Base-by-base conservation (phyloP, 169 alveolate genomes). In the Sarcocystis neurona region DNA sequence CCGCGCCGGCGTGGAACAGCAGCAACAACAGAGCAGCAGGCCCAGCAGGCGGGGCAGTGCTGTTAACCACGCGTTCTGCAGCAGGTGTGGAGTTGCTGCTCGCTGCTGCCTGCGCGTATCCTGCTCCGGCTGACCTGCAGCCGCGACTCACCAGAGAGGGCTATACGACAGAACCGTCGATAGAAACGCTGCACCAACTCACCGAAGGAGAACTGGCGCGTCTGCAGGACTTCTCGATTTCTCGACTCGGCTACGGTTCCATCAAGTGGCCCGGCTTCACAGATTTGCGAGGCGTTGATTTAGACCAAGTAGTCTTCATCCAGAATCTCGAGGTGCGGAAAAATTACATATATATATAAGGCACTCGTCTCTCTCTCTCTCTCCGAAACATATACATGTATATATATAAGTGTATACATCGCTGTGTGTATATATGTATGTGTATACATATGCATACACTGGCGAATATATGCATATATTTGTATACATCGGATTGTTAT, bases 221-320 rank as follows among this genome's bases (percentile, higher is more conserved):
- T 27, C 96, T 95, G 27, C 91, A 84, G 91, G 97, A 95, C 84
- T 94, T 95, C 93, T 89, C 80, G 56, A 91, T 95, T 1, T 47
- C 78, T 23, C 79, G 94, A 39, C 93, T 88, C n/a, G 96, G 96
- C 0, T 91, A 88, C 88, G 97, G 97, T 6, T 94, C 92, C 85
- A 93, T 95, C 12, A 79, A 89, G 32, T 95, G 96, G 95, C 97
- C 97, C 30, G 97, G 97, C 10, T 63, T 86, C 88, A 93, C 97
- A 15, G 97, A 95, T 77, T 82, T 95, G 32, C 84, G 97, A 6
- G 95, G 94, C n/a, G 74, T 95, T 68, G 90, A 95, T 86, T 89
- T 95, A 47, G 97, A 95, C 90, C 77, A 79, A n/a, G 93, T 92
- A 34, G 96, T 95, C 27, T 68, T 70, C 27, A 92, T 92, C 39